Base-by-base conservation (phyloP, 441 rosid species). In the Viola pubescens region DNA sequence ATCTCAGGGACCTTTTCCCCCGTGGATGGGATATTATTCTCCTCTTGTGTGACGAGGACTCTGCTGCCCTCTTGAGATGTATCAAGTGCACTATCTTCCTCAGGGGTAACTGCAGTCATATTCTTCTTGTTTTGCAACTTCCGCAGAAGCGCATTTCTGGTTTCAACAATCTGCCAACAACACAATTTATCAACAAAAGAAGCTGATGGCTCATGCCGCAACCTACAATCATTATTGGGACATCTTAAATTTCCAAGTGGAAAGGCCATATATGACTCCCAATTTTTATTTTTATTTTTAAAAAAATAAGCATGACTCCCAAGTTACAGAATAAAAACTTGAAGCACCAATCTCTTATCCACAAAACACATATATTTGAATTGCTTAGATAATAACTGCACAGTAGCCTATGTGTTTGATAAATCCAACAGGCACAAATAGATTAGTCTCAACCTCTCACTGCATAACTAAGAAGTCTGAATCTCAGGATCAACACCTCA, bases 131-230 rank as follows among this genome's bases (percentile, higher is more conserved):
- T 60, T 57, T 70, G 74, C 52, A 81, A 61, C 71, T 82, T 78
- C 72, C 53, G 80, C 68, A 79, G 58, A 58, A 86, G 81, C 39
- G 65, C 45, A 56, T 79, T 79, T 73, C 91, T 81, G 12, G 79
- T 81, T 70, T 74, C 76, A 59, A 70, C 71, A 42, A 84, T 73
- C 95, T 87, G 82, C 65, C 62, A 57, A 37, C 12, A 53, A 58
- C 54, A 38, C 34, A 54, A 49, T 42, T 34, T 39, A 47, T 42
- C 4, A 48, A 11, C 40, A 41, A 50, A 10, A 37, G 8, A 9
- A 41, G 46, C 5, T 40, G 49, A 19, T 44, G 26, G 19, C 12
- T 46, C 42, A 11, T 46, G 34, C 49, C 13, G 7, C 19, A 60
- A 19, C 11, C 16, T 9, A 37, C 4, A 38, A 8, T 52, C 55